A percentile compares a stretch with the other conserved stretches of the same genome.
phyloP scores from a whole-genome alignment of 805 yeast genomes.

The Dipodascopsis uninucleata region DNA sequence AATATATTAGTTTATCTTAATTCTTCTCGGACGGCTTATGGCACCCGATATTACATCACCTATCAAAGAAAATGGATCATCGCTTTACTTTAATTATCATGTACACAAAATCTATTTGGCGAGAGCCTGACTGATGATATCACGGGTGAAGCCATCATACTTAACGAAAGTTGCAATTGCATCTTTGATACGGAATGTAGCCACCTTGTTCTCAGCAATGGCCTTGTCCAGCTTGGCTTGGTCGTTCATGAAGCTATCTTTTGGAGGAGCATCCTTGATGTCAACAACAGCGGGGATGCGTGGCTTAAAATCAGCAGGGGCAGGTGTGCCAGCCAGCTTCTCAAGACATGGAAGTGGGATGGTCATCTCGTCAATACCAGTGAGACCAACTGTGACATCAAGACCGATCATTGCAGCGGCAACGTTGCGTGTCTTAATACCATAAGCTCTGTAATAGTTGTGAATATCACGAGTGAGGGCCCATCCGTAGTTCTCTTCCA shows the following conservation, averaged over 20 bases:
- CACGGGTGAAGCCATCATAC: slow-evolving; percentile 22
- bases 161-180: slow-evolving; percentile 24
- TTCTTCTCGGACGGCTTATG: too few relatives aligned
- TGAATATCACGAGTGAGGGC: slow-evolving; percentile 34
- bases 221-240: slow-evolving; percentile 18
- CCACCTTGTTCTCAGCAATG: slow-evolving; percentile 14
- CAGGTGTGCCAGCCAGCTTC: slow-evolving; percentile 31
- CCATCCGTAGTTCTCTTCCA: slow-evolving; percentile 36
- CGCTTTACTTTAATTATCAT: too few relatives aligned
- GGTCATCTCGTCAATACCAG: slow-evolving; percentile 41
- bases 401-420: slow-evolving; percentile 39
- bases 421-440: slow-evolving; percentile 34
- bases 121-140: slow-evolving; percentile 7
- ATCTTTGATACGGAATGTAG: slow-evolving; percentile 17
- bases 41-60: too few relatives aligned
- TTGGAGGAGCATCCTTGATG: slow-evolving; percentile 17
- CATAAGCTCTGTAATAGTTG: slow-evolving; percentile 37
- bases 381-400: slow-evolving; percentile 33
- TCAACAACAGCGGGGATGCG: slow-evolving; percentile 16
- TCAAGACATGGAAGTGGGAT: slow-evolving; percentile 35
- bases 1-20: too few relatives aligned
- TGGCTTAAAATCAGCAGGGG: slow-evolving; percentile 30
- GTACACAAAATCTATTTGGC: background rate
- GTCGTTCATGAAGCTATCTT: slow-evolving; percentile 13
- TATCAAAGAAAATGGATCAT: too few relatives aligned